Conservation (phyloP, 441 rosid species). For the Eutrema salsugineum region DNA sequence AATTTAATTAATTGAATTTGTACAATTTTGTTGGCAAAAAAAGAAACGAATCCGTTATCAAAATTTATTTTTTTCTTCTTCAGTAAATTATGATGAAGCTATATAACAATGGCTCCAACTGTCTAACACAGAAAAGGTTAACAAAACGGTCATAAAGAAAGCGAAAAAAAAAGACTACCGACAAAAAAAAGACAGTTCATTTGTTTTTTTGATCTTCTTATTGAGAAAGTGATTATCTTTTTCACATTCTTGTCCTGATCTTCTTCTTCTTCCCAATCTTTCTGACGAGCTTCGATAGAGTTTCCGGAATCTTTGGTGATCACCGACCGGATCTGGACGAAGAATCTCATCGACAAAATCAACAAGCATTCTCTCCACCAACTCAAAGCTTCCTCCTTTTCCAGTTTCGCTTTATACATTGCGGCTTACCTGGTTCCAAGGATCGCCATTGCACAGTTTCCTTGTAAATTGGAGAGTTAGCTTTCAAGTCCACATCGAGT, state of each 20-base stretch:
- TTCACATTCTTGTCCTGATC: conserved; percentile 25
- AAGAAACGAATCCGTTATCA: neutral
- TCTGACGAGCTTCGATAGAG: conserved; percentile 23
- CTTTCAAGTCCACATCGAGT: neutral
- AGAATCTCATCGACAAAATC: neutral
- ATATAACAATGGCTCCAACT: conserved; percentile 26
- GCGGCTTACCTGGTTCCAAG: neutral
- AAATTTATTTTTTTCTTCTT: neutral
- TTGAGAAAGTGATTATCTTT: conserved; percentile 19
- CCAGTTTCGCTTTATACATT: neutral
- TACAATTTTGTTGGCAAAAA: neutral
- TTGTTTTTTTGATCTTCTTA: neutral
- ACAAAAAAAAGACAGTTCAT: conserved; percentile 23
- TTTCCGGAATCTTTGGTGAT: conserved; percentile 16
- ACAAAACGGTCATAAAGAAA: conserved; percentile 20
- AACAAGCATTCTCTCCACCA: conserved; percentile 14
- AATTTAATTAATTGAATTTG: neutral
- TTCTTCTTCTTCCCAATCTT: conserved; percentile 20
- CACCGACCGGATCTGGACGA: conserved; percentile 24
- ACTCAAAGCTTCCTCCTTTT: conserved; percentile 23
- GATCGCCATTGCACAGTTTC: conserved; percentile 20
- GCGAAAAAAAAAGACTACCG: conserved; percentile 18
- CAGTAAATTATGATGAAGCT: neutral
- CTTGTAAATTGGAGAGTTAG: neutral
- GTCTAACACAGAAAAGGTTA: conserved; percentile 29